These are phyloP conservation scores for Yamadazyma aaseri DNA, from an alignment of 1,139 yeast species.

Conservation along the genomic window DNA sequence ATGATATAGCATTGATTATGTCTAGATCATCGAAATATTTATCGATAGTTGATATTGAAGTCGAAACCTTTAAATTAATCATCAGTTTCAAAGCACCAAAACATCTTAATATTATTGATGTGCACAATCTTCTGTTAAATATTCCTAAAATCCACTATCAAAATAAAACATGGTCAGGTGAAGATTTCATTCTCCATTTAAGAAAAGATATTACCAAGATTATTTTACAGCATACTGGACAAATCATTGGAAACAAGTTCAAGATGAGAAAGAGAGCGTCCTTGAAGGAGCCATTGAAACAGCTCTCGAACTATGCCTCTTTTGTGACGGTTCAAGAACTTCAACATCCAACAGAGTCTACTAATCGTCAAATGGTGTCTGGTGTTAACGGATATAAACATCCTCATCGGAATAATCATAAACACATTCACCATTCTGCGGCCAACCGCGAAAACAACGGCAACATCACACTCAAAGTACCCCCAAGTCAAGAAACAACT, in stretches of 20 bases:
- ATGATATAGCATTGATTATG: slow-evolving; percentile 21
- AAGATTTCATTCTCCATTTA: slow-evolving; percentile 64
- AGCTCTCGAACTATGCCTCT: slow-evolving; percentile 39
- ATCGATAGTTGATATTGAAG: slow-evolving; percentile 58
- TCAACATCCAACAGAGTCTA: slow-evolving; percentile 18
- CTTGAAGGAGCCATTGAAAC: slow-evolving; percentile 41
- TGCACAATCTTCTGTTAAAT: slow-evolving; percentile 62
- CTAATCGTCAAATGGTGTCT: not conserved
- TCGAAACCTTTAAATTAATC: slow-evolving; percentile 53
- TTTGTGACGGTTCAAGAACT: slow-evolving; percentile 42
- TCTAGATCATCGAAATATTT: slow-evolving; percentile 64
- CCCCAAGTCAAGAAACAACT: not conserved
- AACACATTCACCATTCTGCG: slow-evolving; percentile 7
- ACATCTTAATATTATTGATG: slow-evolving; percentile 63
- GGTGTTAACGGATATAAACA: not conserved
- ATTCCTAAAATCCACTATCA: slow-evolving; percentile 65
- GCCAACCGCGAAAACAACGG: slow-evolving; percentile 1
- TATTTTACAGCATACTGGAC: slow-evolving; percentile 74
- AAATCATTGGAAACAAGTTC: slow-evolving; percentile 76
- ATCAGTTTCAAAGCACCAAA: slow-evolving; percentile 80
- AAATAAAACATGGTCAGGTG: slow-evolving; percentile 76
- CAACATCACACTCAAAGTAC: not conserved
- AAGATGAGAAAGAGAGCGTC: slow-evolving; percentile 34
- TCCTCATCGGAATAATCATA: slow-evolving; percentile 7
- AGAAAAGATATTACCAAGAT: slow-evolving; percentile 68